Evolutionary conservation across 2,329 filamentous ascomycete genomes (phyloP), one percentile per base, ranked within the genome.

Genomic region (Gnomoniopsis smithogilvyi): DNA sequence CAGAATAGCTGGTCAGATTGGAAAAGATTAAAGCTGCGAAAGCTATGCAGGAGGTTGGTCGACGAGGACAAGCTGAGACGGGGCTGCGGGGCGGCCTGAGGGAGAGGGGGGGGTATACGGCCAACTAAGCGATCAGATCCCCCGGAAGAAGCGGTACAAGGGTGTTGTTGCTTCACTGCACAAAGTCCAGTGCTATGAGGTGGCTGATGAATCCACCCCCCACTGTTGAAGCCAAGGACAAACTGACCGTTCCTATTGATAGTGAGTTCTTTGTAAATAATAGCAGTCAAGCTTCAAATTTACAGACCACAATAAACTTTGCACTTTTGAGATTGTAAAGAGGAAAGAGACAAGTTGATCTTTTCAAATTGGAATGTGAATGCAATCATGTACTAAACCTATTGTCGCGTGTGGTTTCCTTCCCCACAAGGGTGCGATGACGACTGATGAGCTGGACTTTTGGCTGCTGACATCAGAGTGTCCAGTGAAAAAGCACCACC

Each of bases 1-100:
- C 45, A 59, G 43, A 56, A 56, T 38, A 60, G 57, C 38, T 62
- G 60, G 57, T 60, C 53, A 60, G 58, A 52, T 26, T 56, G 38
- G 48, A 46, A 48, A 24, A 11, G 21, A 47, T 24, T 21, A 10
- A 11, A 19, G 15, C 19, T 47, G 45, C 21, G n/a, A 60, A 54
- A 48, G 26, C 26, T 30, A 30, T 30, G 26, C 26, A 30, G 26
- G 26, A 30, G 26, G 26, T 30, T 30, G 26, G 26, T 30, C 8
- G 26, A 30, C 26, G 26, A 30, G 26, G 26, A 30, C 26, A 30
- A 30, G 48, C 36, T 51, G 34, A 22, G 10, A 56, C 46, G 26
- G 46, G 51, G 47, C 51, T 62, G 60, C 57, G 57, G 57, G 60
- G 56, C 57, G 15, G 41, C 41, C 17, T 19, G 41, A 30, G 26